Evolutionary conservation across 1,284 basidiomycete genomes (phyloP), one percentile per base, ranked within the genome.

Genomic region (Coniferiporia weirii): DNA sequence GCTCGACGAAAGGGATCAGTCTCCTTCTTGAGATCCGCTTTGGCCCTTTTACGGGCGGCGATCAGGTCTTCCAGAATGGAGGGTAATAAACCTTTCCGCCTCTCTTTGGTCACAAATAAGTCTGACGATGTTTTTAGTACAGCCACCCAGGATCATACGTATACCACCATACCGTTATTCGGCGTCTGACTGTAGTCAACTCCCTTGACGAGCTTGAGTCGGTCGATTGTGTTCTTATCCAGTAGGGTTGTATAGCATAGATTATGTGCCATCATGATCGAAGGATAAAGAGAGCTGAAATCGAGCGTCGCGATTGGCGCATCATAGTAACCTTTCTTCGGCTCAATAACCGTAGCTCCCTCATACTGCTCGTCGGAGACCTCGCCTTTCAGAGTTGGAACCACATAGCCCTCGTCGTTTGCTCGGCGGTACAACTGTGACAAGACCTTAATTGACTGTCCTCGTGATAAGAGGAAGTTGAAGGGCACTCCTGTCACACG

Each of bases 231-330:
- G 3, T 64, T 58, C 68, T 86, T 90, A 64, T 96, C 90, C 20
- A 96, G 71, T 13, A 97, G 76, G 0, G 95, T 96, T 0, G 95
- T 97, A 68, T 98, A 98, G 71, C 95, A 98, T 1, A 98, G 76
- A 69, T 98, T 98, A 71, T 98, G 95, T 0, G 95, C 95, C 94
- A 97, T 97, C 95, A 98, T 98, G 74, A 98, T 98, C 0, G 95
- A 98, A 0, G 95, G 95, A 71, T 98, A 98, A 64, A 98, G 79
- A 0, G 94, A 97, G 59, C 92, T 94, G 75, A 98, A 98, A 81
- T 98, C 95, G 46, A 98, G 82, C 0, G 95, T 98, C 4, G 95
- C 93, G 66, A 98, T 97, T 0, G 95, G 95, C 0, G 87, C 83
- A 68, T 96, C 93, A 70, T 97, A 98, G 71, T 91, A 98, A 0